A percentile compares a stretch with the other conserved stretches of the same genome.
These are phyloP conservation scores for Pythium diclinum DNA, from an alignment of 352 stramenopile genomes.

Conservation along the genomic window DNA sequence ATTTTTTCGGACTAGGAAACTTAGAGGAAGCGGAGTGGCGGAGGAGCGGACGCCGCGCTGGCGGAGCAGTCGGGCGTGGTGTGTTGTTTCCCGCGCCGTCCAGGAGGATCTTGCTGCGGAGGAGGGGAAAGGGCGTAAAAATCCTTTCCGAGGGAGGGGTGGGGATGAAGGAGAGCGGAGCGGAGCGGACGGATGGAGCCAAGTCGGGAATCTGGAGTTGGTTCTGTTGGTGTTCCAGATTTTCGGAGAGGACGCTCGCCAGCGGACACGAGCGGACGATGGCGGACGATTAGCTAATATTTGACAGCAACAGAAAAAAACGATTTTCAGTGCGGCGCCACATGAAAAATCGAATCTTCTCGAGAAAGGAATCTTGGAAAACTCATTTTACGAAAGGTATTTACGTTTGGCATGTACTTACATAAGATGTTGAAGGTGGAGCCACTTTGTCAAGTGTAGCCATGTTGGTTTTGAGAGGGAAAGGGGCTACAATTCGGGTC, in stretches of 20 bases:
- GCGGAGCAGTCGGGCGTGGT: conserved; percentile 8
- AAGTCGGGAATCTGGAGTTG: background rate
- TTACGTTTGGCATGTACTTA: conserved; percentile 2
- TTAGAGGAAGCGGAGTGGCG: background rate
- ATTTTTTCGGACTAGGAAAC: background rate
- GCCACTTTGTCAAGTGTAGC: conserved; percentile 5
- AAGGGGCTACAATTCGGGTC: conserved; percentile 7
- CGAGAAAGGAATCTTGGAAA: background rate
- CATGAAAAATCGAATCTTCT: conserved; percentile 17
- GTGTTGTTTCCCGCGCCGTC: conserved; percentile 12
- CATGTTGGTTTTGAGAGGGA: conserved; percentile 5
- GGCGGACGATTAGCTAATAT: conserved; percentile 14
- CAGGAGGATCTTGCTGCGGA: conserved; percentile 10
- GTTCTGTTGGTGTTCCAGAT: background rate
- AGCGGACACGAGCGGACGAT: conserved; percentile 19
- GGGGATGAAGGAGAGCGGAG: conserved; percentile 8
- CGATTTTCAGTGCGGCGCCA: background rate
- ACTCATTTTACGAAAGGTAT: conserved; percentile 18
- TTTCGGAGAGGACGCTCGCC: background rate
- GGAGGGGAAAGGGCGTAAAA: conserved; percentile 23
- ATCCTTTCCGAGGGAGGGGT: background rate
- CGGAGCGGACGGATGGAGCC: conserved; percentile 3
- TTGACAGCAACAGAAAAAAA: background rate
- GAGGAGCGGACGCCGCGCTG: background rate
- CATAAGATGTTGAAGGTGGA: conserved; percentile 18